These are phyloP conservation scores for Lodderomyces metapsilosis DNA, from an alignment of 1,139 yeast species.

Conservation along the genomic window DNA sequence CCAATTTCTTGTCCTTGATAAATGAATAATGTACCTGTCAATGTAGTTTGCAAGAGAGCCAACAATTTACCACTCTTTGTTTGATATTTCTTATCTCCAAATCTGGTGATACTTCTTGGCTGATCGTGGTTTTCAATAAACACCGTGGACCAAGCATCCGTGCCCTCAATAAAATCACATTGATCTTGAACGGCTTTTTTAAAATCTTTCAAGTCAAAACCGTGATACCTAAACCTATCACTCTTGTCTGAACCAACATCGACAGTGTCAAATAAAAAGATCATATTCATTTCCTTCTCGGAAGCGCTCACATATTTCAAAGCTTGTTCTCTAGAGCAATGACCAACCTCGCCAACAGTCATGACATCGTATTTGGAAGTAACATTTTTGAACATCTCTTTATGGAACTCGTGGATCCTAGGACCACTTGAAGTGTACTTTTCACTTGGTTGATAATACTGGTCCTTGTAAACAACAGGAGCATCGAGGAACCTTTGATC, in stretches of 20 bases:
- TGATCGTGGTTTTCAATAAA: slow-evolving; percentile 62
- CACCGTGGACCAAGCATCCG: slow-evolving; percentile 61
- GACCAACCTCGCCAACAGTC: slow-evolving; percentile 59
- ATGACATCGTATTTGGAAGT: slow-evolving; percentile 50
- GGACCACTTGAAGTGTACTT: slow-evolving; percentile 44
- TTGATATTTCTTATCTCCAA: slow-evolving; percentile 39
- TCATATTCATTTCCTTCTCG: slow-evolving; percentile 50
- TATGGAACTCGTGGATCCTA: slow-evolving; percentile 55
- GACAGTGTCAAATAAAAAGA: slow-evolving; percentile 49
- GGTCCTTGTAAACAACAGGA: slow-evolving; percentile 42
- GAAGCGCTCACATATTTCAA: slow-evolving; percentile 49
- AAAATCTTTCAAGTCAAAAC: slow-evolving; percentile 40
- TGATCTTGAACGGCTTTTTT: slow-evolving; percentile 39
- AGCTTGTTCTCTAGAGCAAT: slow-evolving; percentile 40
- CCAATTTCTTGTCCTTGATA: slow-evolving; percentile 66
- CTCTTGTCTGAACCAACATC: slow-evolving; percentile 38
- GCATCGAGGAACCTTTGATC: slow-evolving; percentile 48
- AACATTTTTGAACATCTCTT: slow-evolving; percentile 48
- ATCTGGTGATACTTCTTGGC: slow-evolving; percentile 52
- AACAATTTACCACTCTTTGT: slow-evolving; percentile 46
- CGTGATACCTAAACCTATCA: slow-evolving; percentile 33
- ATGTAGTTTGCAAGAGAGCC: slow-evolving; percentile 43
- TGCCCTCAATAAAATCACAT: slow-evolving; percentile 41
- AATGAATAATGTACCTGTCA: slow-evolving; percentile 56
- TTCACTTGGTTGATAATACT: slow-evolving; percentile 39